Percentiles rank a stretch among this genome's conserved stretches.
Conservation (phyloP, 495 filamentous ascomycete species). For the Xylaria acuta region DNA sequence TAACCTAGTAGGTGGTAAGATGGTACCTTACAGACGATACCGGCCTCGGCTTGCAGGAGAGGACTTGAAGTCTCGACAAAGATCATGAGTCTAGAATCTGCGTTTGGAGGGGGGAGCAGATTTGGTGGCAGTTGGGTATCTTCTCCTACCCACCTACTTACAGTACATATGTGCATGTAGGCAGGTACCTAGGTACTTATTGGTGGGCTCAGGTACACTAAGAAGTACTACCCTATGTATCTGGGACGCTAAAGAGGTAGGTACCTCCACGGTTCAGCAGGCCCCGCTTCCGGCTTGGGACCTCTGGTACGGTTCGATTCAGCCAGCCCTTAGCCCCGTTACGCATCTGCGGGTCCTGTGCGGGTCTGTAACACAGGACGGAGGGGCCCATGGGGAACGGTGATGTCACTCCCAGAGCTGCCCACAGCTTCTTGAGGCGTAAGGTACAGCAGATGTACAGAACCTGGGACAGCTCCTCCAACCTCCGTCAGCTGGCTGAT, state of each 20-base stretch:
- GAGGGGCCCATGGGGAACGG: background rate
- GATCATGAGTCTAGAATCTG: background rate
- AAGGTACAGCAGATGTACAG: background rate
- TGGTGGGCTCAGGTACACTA: no score
- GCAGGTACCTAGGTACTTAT: background rate
- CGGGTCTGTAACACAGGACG: background rate
- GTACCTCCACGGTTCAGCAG: background rate
- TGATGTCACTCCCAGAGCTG: constrained; percentile 18
- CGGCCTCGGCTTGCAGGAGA: background rate
- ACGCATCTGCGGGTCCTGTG: background rate
- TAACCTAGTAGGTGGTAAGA: background rate
- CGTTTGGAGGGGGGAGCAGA: background rate
- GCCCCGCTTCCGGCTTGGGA: constrained; percentile 13
- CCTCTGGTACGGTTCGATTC: background rate
- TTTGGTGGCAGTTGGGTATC: background rate
- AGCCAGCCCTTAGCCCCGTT: constrained; percentile 8
- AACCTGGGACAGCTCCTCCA: background rate
- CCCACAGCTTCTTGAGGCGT: background rate
- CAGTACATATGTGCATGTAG: no score
- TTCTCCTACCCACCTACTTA: background rate
- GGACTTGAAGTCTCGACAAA: background rate
- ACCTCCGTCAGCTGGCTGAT: background rate
- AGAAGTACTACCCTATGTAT: no score
- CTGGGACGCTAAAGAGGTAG: background rate
- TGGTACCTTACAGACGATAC: constrained; percentile 12